phyloP scores from a whole-genome alignment of 2,329 filamentous ascomycete genomes.

The Pseudonectria buxi region DNA sequence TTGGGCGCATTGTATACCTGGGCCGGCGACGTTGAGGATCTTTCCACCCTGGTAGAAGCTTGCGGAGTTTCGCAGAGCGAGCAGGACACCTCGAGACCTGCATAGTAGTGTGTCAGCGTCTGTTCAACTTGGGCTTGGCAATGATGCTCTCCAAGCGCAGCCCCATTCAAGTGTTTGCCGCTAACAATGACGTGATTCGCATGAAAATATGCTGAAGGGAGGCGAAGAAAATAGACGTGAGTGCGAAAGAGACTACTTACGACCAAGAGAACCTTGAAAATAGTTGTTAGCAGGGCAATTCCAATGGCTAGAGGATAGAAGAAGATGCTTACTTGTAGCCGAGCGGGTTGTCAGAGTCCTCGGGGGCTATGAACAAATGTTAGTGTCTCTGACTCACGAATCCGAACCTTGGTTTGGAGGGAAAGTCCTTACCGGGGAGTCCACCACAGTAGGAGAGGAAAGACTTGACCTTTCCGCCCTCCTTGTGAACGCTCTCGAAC shows the following conservation, averaged over 20 bases:
- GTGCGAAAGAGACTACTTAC: background rate
- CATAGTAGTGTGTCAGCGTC: slow-evolving; percentile 67
- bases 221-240: background rate
- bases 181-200: too few species aligned
- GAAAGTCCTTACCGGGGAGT: slow-evolving; percentile 29
- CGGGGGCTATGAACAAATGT: slow-evolving; percentile 37
- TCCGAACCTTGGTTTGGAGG: too few species aligned
- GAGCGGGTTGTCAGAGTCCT: slow-evolving; percentile 79
- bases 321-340: slow-evolving; percentile 64
- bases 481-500: slow-evolving; percentile 80
- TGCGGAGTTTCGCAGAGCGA: slow-evolving; percentile 81
- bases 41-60: slow-evolving; percentile 77
- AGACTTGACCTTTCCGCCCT: slow-evolving; percentile 74
- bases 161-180: too few species aligned
- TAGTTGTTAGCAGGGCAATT: slow-evolving; percentile 1
- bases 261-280: slow-evolving; percentile 14
- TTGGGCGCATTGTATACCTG: slow-evolving; percentile 9
- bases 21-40: slow-evolving; percentile 55
- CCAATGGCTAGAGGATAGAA: too few species aligned
- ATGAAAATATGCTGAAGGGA: background rate
- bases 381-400: background rate
- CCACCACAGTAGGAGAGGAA: slow-evolving; percentile 86
- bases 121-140: too few species aligned
- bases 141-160: too few species aligned
- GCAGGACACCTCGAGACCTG: slow-evolving; percentile 74